phyloP scores from a whole-genome alignment of 202 grass and related monocot genomes.

The Carex arenaria region DNA sequence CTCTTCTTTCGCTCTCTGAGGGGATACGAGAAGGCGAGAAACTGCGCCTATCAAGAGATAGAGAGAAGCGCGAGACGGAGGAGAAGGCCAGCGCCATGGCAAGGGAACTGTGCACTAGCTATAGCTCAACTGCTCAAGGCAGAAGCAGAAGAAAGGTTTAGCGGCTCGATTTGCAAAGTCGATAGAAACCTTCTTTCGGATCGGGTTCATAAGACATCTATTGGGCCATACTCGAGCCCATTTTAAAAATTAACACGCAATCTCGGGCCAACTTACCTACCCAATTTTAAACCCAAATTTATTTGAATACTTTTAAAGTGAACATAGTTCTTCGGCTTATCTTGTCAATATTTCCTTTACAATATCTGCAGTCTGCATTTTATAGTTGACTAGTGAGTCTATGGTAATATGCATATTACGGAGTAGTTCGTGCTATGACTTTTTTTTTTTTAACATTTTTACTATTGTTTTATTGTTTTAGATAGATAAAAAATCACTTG shows the following conservation, averaged over 20 bases:
- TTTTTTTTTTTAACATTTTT: no score
- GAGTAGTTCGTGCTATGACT: no score
- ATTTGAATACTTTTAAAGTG: no score
- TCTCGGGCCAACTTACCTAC: not conserved
- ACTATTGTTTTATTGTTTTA: no score
- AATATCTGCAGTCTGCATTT: no score
- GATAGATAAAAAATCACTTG: no score
- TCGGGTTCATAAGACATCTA: not conserved
- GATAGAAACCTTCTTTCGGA: not conserved
- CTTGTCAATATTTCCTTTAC: no score
- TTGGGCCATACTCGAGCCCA: not conserved
- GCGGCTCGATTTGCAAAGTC: not conserved
- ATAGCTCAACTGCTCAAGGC: not conserved
- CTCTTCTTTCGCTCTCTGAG: not conserved
- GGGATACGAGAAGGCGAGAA: not conserved
- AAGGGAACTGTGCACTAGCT: not conserved
- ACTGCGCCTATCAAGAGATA: not conserved
- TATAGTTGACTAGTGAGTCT: no score
- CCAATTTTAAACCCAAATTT: no score
- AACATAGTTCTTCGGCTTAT: no score
- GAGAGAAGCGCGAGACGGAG: not conserved
- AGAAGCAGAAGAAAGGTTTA: not conserved
- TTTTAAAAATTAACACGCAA: not conserved
- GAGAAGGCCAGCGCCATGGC: slow-evolving; percentile 21
- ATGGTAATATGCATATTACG: no score